Conservation (phyloP, 495 filamentous ascomycete species). For the Extremus antarcticus region DNA sequence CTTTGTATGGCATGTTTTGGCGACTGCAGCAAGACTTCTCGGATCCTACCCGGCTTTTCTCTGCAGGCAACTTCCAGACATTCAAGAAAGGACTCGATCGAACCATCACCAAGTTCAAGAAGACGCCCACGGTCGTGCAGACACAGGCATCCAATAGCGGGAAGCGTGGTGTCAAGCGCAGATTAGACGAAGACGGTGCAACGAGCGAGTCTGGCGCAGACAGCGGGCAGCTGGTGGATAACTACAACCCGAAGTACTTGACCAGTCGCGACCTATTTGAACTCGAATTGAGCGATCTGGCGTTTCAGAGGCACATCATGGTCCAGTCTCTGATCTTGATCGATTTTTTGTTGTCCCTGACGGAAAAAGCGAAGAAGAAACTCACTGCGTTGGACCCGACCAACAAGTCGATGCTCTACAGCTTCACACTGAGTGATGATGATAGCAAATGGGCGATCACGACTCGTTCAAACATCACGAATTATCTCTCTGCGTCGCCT, state of each 20-base stretch:
- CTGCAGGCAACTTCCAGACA: conserved; percentile 51
- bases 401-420: conserved; percentile 73
- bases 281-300: conserved; percentile 86
- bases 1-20: conserved; percentile 90
- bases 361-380: conserved; percentile 68
- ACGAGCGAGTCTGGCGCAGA: conserved; percentile 60
- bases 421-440: conserved; percentile 63
- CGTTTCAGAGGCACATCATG: conserved; percentile 84
- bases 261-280: conserved; percentile 92
- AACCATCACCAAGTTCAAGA: conserved; percentile 69
- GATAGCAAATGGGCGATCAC: conserved; percentile 74
- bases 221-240: conserved; percentile 52
- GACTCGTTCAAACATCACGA: conserved; percentile 62
- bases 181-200: conserved; percentile 44
- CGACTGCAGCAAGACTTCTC: conserved; percentile 82
- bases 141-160: conserved; percentile 48
- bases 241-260: conserved; percentile 93
- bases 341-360: conserved; percentile 84
- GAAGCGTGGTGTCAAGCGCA: conserved; percentile 59
- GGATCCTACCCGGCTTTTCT: conserved; percentile 73
- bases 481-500: conserved; percentile 60
- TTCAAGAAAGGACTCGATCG: conserved; percentile 71
- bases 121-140: conserved; percentile 59
- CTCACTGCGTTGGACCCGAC: conserved; percentile 47
- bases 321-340: conserved; percentile 89